Conservation (phyloP, 495 filamentous ascomycete species). For the Rhypophila decipiens region DNA sequence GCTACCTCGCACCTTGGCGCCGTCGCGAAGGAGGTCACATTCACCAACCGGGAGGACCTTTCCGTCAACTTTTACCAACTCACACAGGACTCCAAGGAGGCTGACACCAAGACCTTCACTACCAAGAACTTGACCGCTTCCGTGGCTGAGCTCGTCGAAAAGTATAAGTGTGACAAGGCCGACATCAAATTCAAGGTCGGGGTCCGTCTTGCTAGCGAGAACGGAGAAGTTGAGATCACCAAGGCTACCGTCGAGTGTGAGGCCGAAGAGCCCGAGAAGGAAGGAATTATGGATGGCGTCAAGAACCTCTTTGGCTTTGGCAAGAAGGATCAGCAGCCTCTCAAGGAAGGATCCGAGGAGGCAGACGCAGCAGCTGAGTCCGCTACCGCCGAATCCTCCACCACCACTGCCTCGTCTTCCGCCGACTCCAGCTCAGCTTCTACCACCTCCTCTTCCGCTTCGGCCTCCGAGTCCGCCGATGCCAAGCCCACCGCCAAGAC, state of each 20-base stretch:
- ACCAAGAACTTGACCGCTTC: slow-evolving; percentile 82
- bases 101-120: slow-evolving; percentile 47
- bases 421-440: slow-evolving; percentile 29
- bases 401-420: slow-evolving; percentile 25
- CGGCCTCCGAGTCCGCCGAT: slow-evolving; percentile 34
- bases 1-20: slow-evolving; percentile 68
- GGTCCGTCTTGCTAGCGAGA: slow-evolving; percentile 61
- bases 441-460: slow-evolving; percentile 40
- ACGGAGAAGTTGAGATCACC: slow-evolving; percentile 79
- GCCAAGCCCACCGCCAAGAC: slow-evolving; percentile 42
- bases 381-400: slow-evolving; percentile 39
- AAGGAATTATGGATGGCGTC: slow-evolving; percentile 79
- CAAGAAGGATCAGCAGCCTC: slow-evolving; percentile 73
- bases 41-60: slow-evolving; percentile 82
- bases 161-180: slow-evolving; percentile 64
- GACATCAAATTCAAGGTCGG: slow-evolving; percentile 77
- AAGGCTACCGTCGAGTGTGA: slow-evolving; percentile 79
- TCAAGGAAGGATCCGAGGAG: slow-evolving; percentile 52
- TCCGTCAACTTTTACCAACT: slow-evolving; percentile 74
- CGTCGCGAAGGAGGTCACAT: slow-evolving; percentile 74
- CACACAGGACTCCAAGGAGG: slow-evolving; percentile 42
- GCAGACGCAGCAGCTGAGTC: slow-evolving; percentile 45
- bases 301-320: slow-evolving; percentile 95
- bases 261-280: slow-evolving; percentile 60
- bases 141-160: slow-evolving; percentile 65